Evolutionary conservation across 257 asterid genomes (phyloP).

Genomic region (Scutellaria barbata): DNA sequence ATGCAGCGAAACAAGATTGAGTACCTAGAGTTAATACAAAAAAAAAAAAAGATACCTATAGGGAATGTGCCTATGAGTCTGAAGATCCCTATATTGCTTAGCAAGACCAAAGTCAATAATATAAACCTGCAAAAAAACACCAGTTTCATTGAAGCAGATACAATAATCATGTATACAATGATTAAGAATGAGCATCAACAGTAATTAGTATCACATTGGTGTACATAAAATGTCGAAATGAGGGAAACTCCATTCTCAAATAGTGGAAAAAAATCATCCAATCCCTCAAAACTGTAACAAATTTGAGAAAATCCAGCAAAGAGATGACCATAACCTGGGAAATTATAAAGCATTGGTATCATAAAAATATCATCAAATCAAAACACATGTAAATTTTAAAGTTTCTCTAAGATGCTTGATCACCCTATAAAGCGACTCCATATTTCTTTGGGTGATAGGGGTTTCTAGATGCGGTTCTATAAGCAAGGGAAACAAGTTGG

Average conservation of each 20-base stretch:
- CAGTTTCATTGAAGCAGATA: constrained; percentile 24
- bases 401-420: constrained; percentile 14
- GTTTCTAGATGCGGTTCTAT: not conserved
- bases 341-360: not conserved
- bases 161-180: constrained; percentile 1
- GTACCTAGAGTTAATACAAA: constrained; percentile 5
- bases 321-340: not conserved
- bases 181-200: constrained; percentile 13
- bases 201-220: constrained; percentile 17
- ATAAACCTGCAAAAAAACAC: constrained; percentile 59
- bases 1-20: constrained; percentile 7
- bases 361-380: not conserved
- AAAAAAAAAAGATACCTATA: constrained; percentile 56
- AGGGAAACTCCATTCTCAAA: constrained; percentile 11
- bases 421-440: not conserved
- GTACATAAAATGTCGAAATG: constrained; percentile 1
- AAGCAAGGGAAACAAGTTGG: not conserved
- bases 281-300: constrained; percentile 1
- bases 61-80: constrained; percentile 79
- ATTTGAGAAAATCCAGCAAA: not conserved
- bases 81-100: constrained; percentile 77
- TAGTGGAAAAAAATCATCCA: not conserved
- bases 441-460: not conserved
- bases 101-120: constrained; percentile 91
- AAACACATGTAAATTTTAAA: not conserved